Base-by-base conservation (phyloP, 2,329 filamentous ascomycete genomes). In the Xylogone sp. region DNA sequence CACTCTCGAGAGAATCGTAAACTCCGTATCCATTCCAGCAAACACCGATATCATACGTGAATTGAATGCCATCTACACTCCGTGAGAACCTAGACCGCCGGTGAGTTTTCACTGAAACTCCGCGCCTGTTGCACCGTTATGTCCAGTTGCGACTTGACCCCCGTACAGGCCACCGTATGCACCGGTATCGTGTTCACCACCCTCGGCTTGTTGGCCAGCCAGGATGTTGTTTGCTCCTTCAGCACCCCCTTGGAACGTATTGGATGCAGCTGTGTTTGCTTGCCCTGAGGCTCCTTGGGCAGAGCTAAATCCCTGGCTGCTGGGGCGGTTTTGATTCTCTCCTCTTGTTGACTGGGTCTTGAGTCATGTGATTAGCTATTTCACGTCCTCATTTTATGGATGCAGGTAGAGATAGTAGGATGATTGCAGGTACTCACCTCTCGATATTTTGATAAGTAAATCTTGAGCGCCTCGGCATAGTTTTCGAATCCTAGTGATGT, bases 401-500 rank as follows among this genome's bases (percentile, higher is more conserved):
- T n/a, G n/a, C n/a, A n/a, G n/a, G n/a, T n/a, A n/a, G n/a, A n/a
- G n/a, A n/a, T n/a, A n/a, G n/a, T n/a, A n/a, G n/a, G n/a, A n/a
- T n/a, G n/a, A 75, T 68, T 69, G 63, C 62, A 62, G 65, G 70
- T 39, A 79, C 87, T 83, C 81, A 97, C 94, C 82, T 99, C 94
- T 71, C 94, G 87, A 72, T 97, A 99, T 69, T 97, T 94, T 54
- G 92, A 90, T 42, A 99, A 81, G 70, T 99, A 99, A 61, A 99
- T 97, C 74, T 99, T 99, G 53, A 99, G 78, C 1, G 94, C 94
- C 71, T 99, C 94, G 21, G 93, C 88, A 69, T 99, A 99, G 74
- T 99, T 99, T 73, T 99, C 94, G 70, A 99, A 99, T 1, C 94
- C 94, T 31, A 99, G 81, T 21, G 94, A 99, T 7, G 93, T 97